Evolutionary conservation across 2,329 filamentous ascomycete genomes (phyloP).

Genomic region (Aspergillus ruber): DNA sequence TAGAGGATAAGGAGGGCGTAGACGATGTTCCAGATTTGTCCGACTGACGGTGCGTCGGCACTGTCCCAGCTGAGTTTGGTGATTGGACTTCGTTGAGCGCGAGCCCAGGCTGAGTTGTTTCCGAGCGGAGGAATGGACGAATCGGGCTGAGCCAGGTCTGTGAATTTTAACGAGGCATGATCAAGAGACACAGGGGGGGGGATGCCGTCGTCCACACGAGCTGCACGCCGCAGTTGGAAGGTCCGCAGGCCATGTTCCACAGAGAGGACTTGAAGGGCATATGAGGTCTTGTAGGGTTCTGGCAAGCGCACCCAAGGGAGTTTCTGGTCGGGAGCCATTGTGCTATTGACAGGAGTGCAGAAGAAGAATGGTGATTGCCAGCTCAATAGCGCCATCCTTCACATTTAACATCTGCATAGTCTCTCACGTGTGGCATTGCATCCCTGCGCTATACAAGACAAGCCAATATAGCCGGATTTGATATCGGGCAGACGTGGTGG

Average conservation of each 20-base stretch:
- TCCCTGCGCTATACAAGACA: too few relatives aligned
- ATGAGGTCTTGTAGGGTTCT: constrained; percentile 15
- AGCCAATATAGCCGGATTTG: too few relatives aligned
- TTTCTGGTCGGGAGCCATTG: constrained; percentile 1
- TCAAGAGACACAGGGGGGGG: constrained; percentile 21
- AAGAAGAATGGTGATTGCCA: neutral
- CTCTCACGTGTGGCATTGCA: too few relatives aligned
- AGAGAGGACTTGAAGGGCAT: constrained; percentile 10
- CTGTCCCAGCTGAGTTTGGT: constrained; percentile 29
- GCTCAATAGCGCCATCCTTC: neutral
- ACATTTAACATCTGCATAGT: too few relatives aligned
- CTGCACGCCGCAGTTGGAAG: constrained; percentile 14
- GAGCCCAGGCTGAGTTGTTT: constrained; percentile 37
- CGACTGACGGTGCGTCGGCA: constrained; percentile 22
- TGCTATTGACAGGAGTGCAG: neutral
- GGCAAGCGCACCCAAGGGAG: constrained; percentile 12
- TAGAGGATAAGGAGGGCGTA: constrained; percentile 30
- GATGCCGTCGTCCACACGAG: constrained; percentile 13
- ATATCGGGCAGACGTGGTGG: too few relatives aligned
- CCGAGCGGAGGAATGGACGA: constrained; percentile 14
- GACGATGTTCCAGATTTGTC: constrained; percentile 35
- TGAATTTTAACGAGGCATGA: constrained; percentile 23
- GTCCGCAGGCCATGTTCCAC: constrained; percentile 8
- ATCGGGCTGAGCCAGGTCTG: constrained; percentile 18
- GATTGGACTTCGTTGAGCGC: constrained; percentile 23